Conservation (phyloP, 768 basidiomycete species). For the Tephrocybe sp. region DNA sequence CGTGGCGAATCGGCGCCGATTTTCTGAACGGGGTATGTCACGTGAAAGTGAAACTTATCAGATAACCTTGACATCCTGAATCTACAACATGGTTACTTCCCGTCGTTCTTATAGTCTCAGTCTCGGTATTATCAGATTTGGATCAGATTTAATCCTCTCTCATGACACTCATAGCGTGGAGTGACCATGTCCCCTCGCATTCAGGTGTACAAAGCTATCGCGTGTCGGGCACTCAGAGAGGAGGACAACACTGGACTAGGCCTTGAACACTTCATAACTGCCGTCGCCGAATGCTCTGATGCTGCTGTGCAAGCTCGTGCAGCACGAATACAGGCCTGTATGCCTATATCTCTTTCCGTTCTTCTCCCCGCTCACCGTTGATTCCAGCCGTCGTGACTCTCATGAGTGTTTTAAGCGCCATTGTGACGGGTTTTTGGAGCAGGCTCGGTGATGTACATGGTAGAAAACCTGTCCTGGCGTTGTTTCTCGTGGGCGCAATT, state of each 20-base stretch:
- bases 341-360: slow-evolving; percentile 6
- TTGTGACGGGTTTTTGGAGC: slow-evolving; percentile 89
- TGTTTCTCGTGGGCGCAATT: slow-evolving; percentile 66
- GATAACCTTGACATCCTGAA: slow-evolving; percentile 14
- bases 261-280: slow-evolving; percentile 10
- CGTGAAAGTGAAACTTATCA: slow-evolving; percentile 12
- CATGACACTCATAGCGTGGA: slow-evolving; percentile 51
- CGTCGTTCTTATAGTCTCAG: slow-evolving; percentile 59
- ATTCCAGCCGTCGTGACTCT: slow-evolving; percentile 60
- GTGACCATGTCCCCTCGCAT: slow-evolving; percentile 78
- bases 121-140: slow-evolving; percentile 47
- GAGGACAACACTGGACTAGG: slow-evolving; percentile 19
- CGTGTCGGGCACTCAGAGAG: slow-evolving; percentile 52
- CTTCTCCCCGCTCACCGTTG: slow-evolving; percentile 2
- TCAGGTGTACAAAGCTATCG: slow-evolving; percentile 75
- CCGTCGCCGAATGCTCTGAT: slow-evolving; percentile 29
- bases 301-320: slow-evolving; percentile 66
- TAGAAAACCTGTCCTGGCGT: slow-evolving; percentile 68
- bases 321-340: slow-evolving; percentile 68
- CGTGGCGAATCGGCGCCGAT: background rate
- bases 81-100: slow-evolving; percentile 55
- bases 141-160: slow-evolving; percentile 7
- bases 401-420: slow-evolving; percentile 76
- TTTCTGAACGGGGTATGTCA: background rate
- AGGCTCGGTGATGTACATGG: slow-evolving; percentile 74